Percentiles rank a stretch among this genome's conserved stretches.
phyloP scores from a whole-genome alignment of 352 stramenopile genomes.

The Phytophthora crassamura region DNA sequence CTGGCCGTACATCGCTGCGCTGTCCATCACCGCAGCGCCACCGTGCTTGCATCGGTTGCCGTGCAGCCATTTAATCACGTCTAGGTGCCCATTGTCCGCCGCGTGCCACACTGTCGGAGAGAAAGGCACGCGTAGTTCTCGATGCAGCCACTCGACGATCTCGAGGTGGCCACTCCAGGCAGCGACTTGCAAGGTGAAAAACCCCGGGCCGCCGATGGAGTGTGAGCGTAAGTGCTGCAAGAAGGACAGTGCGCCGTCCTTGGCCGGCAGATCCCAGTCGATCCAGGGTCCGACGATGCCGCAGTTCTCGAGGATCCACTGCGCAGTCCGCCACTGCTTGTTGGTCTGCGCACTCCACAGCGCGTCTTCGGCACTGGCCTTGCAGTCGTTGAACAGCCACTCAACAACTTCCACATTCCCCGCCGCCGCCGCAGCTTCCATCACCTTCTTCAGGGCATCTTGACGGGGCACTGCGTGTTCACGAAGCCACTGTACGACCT shows the following conservation, averaged over 20 bases:
- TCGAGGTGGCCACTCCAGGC: conserved; percentile 54
- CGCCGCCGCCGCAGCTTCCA: conserved; percentile 41
- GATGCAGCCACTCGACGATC: conserved; percentile 46
- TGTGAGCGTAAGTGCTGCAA: conserved; percentile 55
- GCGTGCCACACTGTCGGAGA: conserved; percentile 36
- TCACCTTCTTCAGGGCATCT: conserved; percentile 41
- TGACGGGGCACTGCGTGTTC: conserved; percentile 24
- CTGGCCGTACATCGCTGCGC: conserved; percentile 52
- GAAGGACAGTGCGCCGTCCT: conserved; percentile 53
- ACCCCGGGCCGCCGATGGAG: conserved; percentile 46
- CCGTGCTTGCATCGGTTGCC: conserved; percentile 38
- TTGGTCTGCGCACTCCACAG: conserved; percentile 31
- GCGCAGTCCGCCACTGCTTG: conserved; percentile 27
- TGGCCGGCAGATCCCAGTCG: conserved; percentile 54
- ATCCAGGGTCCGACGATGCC: conserved; percentile 35
- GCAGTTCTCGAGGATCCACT: conserved; percentile 41
- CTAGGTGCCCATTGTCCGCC: conserved; percentile 31
- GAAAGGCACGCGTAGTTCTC: conserved; percentile 31
- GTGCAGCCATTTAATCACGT: conserved; percentile 48
- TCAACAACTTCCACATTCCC: conserved; percentile 42
- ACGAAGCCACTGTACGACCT: conserved; percentile 37
- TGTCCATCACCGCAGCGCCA: conserved; percentile 47
- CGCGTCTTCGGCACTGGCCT: conserved; percentile 29
- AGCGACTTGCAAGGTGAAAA: conserved; percentile 66
- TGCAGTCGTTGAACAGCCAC: conserved; percentile 31